Percentiles rank a stretch among this genome's conserved stretches.
Evolutionary conservation across 257 asterid species (phyloP).

Genomic region (Oldenlandia corymbosa): DNA sequence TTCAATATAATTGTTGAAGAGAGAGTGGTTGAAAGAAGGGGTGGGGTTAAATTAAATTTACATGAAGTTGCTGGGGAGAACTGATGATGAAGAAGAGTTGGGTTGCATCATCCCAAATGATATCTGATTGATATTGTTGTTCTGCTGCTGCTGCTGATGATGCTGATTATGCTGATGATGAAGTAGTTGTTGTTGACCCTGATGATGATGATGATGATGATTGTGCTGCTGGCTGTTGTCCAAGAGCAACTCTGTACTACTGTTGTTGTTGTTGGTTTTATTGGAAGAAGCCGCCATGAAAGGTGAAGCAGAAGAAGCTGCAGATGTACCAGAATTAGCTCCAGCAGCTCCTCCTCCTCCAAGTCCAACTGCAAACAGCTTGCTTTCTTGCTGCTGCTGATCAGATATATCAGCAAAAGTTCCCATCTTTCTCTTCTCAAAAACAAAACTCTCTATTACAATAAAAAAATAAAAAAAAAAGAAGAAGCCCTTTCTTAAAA

Average conservation of each 20-base stretch:
- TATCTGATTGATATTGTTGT: slow-evolving; percentile 40
- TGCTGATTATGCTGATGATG: slow-evolving; percentile 26
- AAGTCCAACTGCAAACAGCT: slow-evolving; percentile 8
- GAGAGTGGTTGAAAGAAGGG: too few relatives aligned
- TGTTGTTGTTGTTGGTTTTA: neutral
- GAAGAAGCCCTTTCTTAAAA: too few relatives aligned
- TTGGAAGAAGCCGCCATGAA: slow-evolving; percentile 25
- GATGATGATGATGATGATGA: slow-evolving; percentile 11
- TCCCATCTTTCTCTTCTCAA: too few relatives aligned
- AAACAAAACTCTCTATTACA: too few relatives aligned
- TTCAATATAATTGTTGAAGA: too few relatives aligned
- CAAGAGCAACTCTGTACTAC: slow-evolving; percentile 1
- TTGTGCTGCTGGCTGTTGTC: slow-evolving; percentile 1
- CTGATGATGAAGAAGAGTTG: slow-evolving; percentile 46
- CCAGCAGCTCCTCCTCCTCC: neutral
- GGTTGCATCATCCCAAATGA: slow-evolving; percentile 63
- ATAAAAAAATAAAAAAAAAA: too few relatives aligned
- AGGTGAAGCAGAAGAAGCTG: neutral
- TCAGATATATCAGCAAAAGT: slow-evolving; percentile 13
- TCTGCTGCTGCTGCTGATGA: slow-evolving; percentile 22
- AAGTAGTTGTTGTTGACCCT: neutral
- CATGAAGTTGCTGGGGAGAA: slow-evolving; percentile 48
- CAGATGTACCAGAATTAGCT: too few relatives aligned
- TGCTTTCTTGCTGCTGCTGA: slow-evolving; percentile 9
- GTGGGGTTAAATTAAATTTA: slow-evolving; percentile 19